Base-by-base conservation (phyloP, 192 early-diverging fungal genomes). In the Coemansia aciculifera region DNA sequence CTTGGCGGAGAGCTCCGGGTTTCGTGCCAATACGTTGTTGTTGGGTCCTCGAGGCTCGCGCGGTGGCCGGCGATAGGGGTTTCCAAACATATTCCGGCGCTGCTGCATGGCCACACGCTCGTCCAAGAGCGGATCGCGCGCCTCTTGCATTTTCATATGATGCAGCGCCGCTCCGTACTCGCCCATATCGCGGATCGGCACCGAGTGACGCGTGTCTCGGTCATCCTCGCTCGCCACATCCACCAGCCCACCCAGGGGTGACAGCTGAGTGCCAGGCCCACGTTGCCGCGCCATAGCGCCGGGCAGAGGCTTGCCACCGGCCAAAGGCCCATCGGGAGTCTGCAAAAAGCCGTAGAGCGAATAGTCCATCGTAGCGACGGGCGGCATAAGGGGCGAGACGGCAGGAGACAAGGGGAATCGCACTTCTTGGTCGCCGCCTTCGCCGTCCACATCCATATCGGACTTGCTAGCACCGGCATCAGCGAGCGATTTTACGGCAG, bases 141-240 rank as follows among this genome's bases (percentile, higher is more conserved):
- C 76, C 31, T 84, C 86, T 11, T 85, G 79, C 34, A 79, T 73
- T 27, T 81, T 84, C 37, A 78, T 63, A 9, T 81, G 74, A n/a
- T 77, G 68, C 86, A 90, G 89, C 13, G 79, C 79, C 11, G 84
- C 74, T 3, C 80, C 77, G 64, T 91, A 91, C 46, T 89, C 85
- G 36, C 89, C 88, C 90, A 92, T 92, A 57, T 86, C 83, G 21
- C 86, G 85, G 10, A 92, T 92, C 0, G 92, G 87, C 54, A 90
- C 70, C 1, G 86, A 85, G 68, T 90, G 89, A 5, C 78, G 77
- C 46, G 81, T 77, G 49, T 90, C 90, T 24, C 84, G 79, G 59
- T 87, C 86, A 54, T 80, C 75, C 24, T 84, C 66, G 49, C 75
- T 83, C 34, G 80, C 76, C 54, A 84, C 74, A 44, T 84, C 77